Evolutionary conservation across 306 rosid genomes (phyloP).

Genomic region (Begonia fuchsioides): DNA sequence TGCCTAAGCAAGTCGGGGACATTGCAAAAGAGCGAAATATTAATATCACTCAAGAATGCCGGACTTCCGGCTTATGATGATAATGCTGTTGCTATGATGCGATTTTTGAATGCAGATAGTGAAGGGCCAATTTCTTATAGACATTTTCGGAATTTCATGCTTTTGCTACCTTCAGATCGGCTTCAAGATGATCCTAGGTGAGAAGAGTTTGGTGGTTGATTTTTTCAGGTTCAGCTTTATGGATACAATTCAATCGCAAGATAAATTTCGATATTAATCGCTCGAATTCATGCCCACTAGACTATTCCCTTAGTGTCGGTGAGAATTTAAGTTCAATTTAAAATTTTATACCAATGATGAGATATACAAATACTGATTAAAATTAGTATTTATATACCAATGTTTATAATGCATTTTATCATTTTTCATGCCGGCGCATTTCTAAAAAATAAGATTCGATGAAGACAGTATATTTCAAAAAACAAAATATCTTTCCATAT

Average conservation of each 20-base stretch:
- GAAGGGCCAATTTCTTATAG: slow-evolving; percentile 95
- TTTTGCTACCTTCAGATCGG: slow-evolving; percentile 91
- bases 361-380: too few relatives aligned
- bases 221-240: background rate
- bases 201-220: slow-evolving; percentile 20
- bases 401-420: background rate
- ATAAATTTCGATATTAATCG: too few relatives aligned
- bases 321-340: too few relatives aligned
- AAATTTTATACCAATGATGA: too few relatives aligned
- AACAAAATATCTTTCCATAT: background rate
- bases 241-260: background rate
- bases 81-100: slow-evolving; percentile 97
- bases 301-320: too few relatives aligned
- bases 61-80: slow-evolving; percentile 98
- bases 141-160: slow-evolving; percentile 96
- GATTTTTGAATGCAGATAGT: slow-evolving; percentile 84
- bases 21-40: slow-evolving; percentile 81
- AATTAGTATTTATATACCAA: too few relatives aligned
- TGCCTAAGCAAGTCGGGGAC: slow-evolving; percentile 98
- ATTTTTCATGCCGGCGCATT: too few relatives aligned
- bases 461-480: background rate
- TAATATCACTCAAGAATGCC: slow-evolving; percentile 74
- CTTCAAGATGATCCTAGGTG: slow-evolving; percentile 99
- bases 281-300: too few relatives aligned
- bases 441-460: background rate